Evolutionary conservation across 257 asterid species (phyloP).

Genomic region (Paraleonurus japonicus): DNA sequence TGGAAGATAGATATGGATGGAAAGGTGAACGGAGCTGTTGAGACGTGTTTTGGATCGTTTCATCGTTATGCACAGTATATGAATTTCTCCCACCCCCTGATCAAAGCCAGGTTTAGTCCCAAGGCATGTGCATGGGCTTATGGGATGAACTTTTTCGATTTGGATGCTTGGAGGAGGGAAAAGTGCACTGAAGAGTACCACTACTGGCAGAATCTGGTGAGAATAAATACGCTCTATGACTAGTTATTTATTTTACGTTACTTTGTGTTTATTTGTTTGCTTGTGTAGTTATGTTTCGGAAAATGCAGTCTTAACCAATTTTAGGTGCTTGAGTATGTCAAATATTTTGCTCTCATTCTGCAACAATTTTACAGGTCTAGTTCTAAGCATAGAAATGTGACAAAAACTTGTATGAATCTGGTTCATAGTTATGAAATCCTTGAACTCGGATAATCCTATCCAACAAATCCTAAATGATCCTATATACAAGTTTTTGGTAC

Average conservation of each 20-base stretch:
- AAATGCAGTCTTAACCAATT: not conserved
- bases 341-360: not conserved
- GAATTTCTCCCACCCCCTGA: conserved; percentile 76
- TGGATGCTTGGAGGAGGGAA: conserved; percentile 85
- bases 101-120: conserved; percentile 66
- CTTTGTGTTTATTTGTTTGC: not conserved
- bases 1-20: conserved; percentile 80
- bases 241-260: not conserved
- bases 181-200: conserved; percentile 77
- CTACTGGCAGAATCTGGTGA: conserved; percentile 78
- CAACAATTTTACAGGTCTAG: not conserved
- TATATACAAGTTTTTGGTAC: too few species aligned
- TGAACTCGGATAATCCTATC: too few species aligned
- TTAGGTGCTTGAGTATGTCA: conserved; percentile 2
- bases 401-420: not conserved
- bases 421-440: too few species aligned
- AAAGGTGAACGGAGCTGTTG: conserved; percentile 82
- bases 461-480: too few species aligned
- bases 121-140: conserved; percentile 92
- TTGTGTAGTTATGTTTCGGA: not conserved
- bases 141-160: conserved; percentile 81
- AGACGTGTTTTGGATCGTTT: conserved; percentile 78
- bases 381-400: not conserved
- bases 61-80: conserved; percentile 78
- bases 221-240: conserved; percentile 6